A percentile compares a stretch with the other conserved stretches of the same genome.
Evolutionary conservation across 768 basidiomycete genomes (phyloP).

Genomic region (Neoboletus magnificus): DNA sequence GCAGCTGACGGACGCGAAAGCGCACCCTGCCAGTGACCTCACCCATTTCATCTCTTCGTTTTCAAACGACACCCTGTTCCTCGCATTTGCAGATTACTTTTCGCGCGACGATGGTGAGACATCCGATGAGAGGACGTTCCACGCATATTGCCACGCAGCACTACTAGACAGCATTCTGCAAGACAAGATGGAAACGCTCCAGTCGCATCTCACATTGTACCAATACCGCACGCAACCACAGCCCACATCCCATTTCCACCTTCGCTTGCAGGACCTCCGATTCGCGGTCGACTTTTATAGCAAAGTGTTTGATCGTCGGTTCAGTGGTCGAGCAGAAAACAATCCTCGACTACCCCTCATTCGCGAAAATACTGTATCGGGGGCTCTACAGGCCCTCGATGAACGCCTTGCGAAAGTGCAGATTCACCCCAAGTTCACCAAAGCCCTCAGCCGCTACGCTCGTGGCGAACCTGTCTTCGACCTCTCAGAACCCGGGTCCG

Average conservation of each 20-base stretch:
- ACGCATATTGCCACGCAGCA: slow-evolving; percentile 70
- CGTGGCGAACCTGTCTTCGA: slow-evolving; percentile 46
- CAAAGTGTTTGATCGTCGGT: slow-evolving; percentile 68
- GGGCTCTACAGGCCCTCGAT: slow-evolving; percentile 62
- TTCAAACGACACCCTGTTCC: slow-evolving; percentile 75
- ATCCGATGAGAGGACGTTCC: slow-evolving; percentile 57
- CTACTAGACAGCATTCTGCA: slow-evolving; percentile 86
- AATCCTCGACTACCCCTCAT: slow-evolving; percentile 65
- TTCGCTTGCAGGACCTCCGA: slow-evolving; percentile 69
- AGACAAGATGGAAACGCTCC: slow-evolving; percentile 80
- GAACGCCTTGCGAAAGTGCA: slow-evolving; percentile 46
- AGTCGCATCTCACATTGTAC: slow-evolving; percentile 71
- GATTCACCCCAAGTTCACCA: slow-evolving; percentile 14
- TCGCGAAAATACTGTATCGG: slow-evolving; percentile 67
- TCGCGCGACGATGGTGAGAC: slow-evolving; percentile 60
- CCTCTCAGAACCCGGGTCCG: slow-evolving; percentile 6
- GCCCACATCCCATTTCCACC: slow-evolving; percentile 56
- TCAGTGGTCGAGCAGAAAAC: slow-evolving; percentile 68
- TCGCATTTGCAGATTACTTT: slow-evolving; percentile 79
- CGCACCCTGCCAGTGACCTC: slow-evolving; percentile 69
- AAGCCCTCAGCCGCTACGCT: slow-evolving; percentile 51
- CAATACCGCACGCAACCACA: slow-evolving; percentile 62
- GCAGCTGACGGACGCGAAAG: slow-evolving; percentile 60
- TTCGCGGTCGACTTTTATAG: slow-evolving; percentile 76
- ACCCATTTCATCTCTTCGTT: slow-evolving; percentile 85